phyloP scores from a whole-genome alignment of 2,329 filamentous ascomycete species.

The Xylaria sp. region DNA sequence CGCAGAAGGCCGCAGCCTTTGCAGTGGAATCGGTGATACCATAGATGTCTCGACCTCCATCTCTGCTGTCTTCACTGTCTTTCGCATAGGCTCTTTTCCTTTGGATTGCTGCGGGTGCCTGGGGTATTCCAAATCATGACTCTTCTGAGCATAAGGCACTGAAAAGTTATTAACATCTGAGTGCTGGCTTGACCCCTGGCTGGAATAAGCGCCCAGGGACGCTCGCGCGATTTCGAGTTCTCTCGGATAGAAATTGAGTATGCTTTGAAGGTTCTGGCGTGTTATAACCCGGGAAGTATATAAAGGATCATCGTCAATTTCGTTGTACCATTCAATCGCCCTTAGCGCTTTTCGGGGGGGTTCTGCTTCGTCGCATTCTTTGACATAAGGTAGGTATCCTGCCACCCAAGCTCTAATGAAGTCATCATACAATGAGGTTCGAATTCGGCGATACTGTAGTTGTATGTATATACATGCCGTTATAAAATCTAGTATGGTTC shows the following conservation, averaged over 20 bases:
- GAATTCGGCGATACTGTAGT: slow-evolving; percentile 43
- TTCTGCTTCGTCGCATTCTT: slow-evolving; percentile 42
- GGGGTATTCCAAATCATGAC: not conserved
- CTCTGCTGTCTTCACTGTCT: not conserved
- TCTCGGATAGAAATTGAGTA: slow-evolving; percentile 46
- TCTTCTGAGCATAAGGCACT: slow-evolving; percentile 11
- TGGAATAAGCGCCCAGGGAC: slow-evolving; percentile 26
- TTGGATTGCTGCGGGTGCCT: not conserved
- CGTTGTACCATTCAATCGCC: slow-evolving; percentile 52
- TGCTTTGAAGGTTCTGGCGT: slow-evolving; percentile 45
- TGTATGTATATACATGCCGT: slow-evolving; percentile 49
- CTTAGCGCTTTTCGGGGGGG: slow-evolving; percentile 41
- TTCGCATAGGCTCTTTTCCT: slow-evolving; percentile 7
- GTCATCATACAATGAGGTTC: slow-evolving; percentile 50
- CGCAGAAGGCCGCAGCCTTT: not conserved
- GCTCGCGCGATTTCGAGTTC: slow-evolving; percentile 39
- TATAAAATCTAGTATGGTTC: slow-evolving; percentile 48
- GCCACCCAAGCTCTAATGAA: slow-evolving; percentile 51
- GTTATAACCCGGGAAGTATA: slow-evolving; percentile 48
- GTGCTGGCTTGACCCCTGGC: slow-evolving; percentile 16
- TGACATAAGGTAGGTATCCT: slow-evolving; percentile 48
- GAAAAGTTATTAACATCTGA: not conserved
- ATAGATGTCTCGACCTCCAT: not conserved
- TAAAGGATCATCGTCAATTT: slow-evolving; percentile 46
- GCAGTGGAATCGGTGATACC: slow-evolving; percentile 10